Evolutionary conservation across 257 asterid species (phyloP), one percentile per base, ranked within the genome.

Genomic region (Plantago elongata): DNA sequence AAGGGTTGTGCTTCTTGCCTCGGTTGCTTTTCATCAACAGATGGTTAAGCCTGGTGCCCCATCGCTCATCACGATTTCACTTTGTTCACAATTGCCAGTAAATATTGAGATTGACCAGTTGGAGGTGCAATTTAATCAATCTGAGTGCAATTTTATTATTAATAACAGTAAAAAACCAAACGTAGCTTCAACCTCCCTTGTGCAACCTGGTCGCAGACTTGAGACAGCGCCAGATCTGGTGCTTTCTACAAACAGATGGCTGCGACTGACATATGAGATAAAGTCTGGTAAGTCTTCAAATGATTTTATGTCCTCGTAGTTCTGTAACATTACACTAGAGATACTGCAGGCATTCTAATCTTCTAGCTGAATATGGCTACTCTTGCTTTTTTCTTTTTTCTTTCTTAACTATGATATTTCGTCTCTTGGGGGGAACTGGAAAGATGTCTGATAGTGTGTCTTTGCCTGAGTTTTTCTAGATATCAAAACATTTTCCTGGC

Each of bases 1-100:
- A 44, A 75, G 97, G 75, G 86, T 75, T 44, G 95, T 74, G 57
- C 88, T 93, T 71, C 95, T 93, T 64, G 91, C 97, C 60, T 79
- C 87, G 70, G 99, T 89, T 82, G 94, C 97, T 75, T 93, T 93
- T 76, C 99, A 93, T 79, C 96, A 89, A 71, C 96, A 91, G 73
- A 72, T 78, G 55, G 83, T 87, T 62, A 93, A 93, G 86, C 99
- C 95, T 18, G 94, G 97, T 65, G 80, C 70, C 63, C 79, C 81
- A 51, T 77, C 94, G 50, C 81, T 77, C 72, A 71, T 93, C 73
- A 79, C 96, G 45, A 77, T 93, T 71, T 83, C 99, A 9, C 88
- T 93, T 79, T 82, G 82, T 59, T 83, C 99, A 60, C 97, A 83
- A 27, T 76, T 93, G 50, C 99, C 99, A 0, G 77, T 65, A 60